A percentile compares a stretch with the other conserved stretches of the same genome.
Conservation (phyloP, 208 protist species). For the Leishmania arabica region DNA sequence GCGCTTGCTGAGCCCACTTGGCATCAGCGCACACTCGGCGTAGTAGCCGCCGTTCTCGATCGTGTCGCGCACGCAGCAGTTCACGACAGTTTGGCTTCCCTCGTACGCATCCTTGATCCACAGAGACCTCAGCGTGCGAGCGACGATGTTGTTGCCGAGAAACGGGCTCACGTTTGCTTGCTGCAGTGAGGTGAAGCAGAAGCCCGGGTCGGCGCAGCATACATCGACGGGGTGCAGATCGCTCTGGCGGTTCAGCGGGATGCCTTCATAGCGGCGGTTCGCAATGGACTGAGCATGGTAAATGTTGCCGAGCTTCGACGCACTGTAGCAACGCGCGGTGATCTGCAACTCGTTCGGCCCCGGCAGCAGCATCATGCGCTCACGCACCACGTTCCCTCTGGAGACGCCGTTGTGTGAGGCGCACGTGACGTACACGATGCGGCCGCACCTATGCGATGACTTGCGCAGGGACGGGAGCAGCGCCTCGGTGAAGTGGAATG, state of each 20-base stretch:
- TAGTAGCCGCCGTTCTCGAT: slow-evolving; percentile 78
- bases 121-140: slow-evolving; percentile 64
- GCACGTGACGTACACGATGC: slow-evolving; percentile 82
- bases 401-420: slow-evolving; percentile 74
- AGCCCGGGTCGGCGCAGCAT: slow-evolving; percentile 69
- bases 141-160: slow-evolving; percentile 49
- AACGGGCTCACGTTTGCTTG: slow-evolving; percentile 40
- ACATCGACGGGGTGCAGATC: slow-evolving; percentile 71
- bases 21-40: slow-evolving; percentile 71
- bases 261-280: slow-evolving; percentile 69
- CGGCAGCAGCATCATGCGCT: slow-evolving; percentile 67
- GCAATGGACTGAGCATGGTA: slow-evolving; percentile 81
- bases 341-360: slow-evolving; percentile 43
- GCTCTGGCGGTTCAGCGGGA: slow-evolving; percentile 59
- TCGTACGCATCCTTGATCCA: slow-evolving; percentile 76
- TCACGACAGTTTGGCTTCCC: slow-evolving; percentile 75
- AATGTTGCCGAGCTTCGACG: slow-evolving; percentile 84
- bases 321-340: slow-evolving; percentile 76
- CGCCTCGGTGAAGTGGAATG: slow-evolving; percentile 84
- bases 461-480: slow-evolving; percentile 69
- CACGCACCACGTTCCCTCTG: slow-evolving; percentile 54
- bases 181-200: slow-evolving; percentile 62
- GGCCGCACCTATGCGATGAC: slow-evolving; percentile 42
- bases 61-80: slow-evolving; percentile 69
- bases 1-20: slow-evolving; percentile 59